phyloP scores from a whole-genome alignment of 805 yeast species.

The Kregervanrija fluxuum region DNA sequence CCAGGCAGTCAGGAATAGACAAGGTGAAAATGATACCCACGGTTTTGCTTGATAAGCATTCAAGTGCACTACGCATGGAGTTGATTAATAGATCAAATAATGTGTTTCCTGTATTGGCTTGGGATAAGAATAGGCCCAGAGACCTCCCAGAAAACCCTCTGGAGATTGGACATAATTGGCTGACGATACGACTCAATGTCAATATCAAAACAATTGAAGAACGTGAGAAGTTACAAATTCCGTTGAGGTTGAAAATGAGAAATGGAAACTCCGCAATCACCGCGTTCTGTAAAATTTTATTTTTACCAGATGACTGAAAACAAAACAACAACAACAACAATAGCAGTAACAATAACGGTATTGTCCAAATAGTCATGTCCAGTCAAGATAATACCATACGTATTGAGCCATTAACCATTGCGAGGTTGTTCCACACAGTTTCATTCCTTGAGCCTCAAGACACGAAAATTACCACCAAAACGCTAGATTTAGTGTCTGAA shows the following conservation, averaged over 20 bases:
- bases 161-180: no score
- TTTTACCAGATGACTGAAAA: no score
- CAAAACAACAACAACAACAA: not conserved
- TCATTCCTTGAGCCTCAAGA: conserved; percentile 36
- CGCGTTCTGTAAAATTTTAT: no score
- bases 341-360: not conserved
- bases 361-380: not conserved
- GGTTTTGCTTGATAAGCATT: conserved; percentile 16
- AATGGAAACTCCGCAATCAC: no score
- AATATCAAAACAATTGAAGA: no score
- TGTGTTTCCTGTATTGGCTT: no score
- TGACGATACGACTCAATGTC: no score
- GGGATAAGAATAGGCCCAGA: no score
- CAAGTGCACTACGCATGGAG: conserved; percentile 27
- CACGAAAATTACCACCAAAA: conserved; percentile 41
- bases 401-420: conserved; percentile 32
- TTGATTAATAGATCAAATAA: conserved; percentile 17
- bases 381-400: not conserved
- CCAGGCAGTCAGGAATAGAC: no score
- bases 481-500: conserved; percentile 44
- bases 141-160: no score
- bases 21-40: conserved; percentile 21
- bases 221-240: no score
- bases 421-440: conserved; percentile 44
- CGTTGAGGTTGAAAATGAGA: no score